These are phyloP conservation scores for Chamaecyparis obtusa DNA, from an alignment of 75 land plant genomes.

Conservation along the genomic window DNA sequence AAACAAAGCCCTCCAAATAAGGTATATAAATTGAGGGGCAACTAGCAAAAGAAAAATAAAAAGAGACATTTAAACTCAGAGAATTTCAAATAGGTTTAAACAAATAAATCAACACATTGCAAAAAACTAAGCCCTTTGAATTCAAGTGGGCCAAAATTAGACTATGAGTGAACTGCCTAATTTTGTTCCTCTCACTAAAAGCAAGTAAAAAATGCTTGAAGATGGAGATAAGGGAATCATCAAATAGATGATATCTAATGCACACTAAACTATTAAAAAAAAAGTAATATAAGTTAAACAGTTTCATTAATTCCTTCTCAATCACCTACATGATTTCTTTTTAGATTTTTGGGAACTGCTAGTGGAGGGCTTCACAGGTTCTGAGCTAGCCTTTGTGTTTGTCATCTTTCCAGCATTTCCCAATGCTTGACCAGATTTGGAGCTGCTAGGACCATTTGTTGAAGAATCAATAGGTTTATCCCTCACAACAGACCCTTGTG, in stretches of 20 bases:
- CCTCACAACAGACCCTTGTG: slow-evolving; percentile 82
- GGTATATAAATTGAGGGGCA: background rate
- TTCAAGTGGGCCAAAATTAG: background rate
- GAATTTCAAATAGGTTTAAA: background rate
- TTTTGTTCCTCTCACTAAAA: background rate
- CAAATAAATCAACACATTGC: background rate
- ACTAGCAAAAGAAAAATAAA: background rate
- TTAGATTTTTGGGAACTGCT: slow-evolving; percentile 18
- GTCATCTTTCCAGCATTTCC: slow-evolving; percentile 8
- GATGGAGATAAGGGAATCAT: background rate
- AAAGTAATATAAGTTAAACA: background rate
- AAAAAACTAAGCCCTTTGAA: background rate
- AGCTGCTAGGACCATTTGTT: slow-evolving; percentile 11
- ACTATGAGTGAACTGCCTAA: background rate
- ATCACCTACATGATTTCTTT: slow-evolving; percentile 20
- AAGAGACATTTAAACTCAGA: background rate
- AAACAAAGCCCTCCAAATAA: background rate
- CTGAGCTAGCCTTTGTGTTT: slow-evolving; percentile 14
- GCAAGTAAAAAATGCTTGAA: slow-evolving; percentile 6
- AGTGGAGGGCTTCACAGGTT: slow-evolving; percentile 13
- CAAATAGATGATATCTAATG: background rate
- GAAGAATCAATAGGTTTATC: slow-evolving; percentile 43
- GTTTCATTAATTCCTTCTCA: background rate
- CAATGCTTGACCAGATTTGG: slow-evolving; percentile 36
- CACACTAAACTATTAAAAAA: background rate